A percentile compares a stretch with the other conserved stretches of the same genome.
phyloP scores from a whole-genome alignment of 2,329 filamentous ascomycete species.

The Xylogone sp. region DNA sequence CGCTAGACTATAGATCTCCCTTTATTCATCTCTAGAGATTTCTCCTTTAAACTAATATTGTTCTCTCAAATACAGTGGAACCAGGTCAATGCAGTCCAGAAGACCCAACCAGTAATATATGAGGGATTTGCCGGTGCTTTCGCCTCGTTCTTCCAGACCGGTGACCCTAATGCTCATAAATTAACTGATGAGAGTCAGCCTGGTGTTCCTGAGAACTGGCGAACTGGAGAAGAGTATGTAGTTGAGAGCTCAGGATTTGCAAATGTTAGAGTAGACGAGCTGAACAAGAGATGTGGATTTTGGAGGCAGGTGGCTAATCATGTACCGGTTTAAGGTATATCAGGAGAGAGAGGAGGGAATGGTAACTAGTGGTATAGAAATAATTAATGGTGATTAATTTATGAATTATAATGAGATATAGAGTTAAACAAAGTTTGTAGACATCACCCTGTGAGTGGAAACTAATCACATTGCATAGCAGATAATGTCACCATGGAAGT shows the following conservation, averaged over 20 bases:
- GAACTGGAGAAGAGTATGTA: constrained; percentile 44
- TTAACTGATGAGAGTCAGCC: constrained; percentile 39
- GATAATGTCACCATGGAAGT: too few species aligned
- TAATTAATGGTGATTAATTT: too few species aligned
- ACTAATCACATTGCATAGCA: too few species aligned
- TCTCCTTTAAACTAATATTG: background rate
- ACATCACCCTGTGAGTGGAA: too few species aligned
- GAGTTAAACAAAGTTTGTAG: too few species aligned
- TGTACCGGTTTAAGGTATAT: constrained; percentile 37
- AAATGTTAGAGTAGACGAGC: constrained; percentile 30
- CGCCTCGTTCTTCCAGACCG: constrained; percentile 56
- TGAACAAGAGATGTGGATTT: constrained; percentile 48
- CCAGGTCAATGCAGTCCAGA: constrained; percentile 46
- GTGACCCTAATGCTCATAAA: constrained; percentile 54
- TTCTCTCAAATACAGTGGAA: constrained; percentile 49
- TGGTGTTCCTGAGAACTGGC: constrained; percentile 37
- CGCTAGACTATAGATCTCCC: too few species aligned
- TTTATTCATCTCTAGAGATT: background rate
- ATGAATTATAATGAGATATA: too few species aligned
- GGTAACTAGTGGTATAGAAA: background rate
- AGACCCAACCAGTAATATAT: constrained; percentile 49
- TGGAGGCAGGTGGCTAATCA: constrained; percentile 44
- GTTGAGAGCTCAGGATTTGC: constrained; percentile 42
- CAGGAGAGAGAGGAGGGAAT: background rate
- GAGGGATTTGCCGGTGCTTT: constrained; percentile 54